These are phyloP conservation scores for Daldinia loculata DNA, from an alignment of 495 filamentous ascomycete genomes.

Conservation along the genomic window DNA sequence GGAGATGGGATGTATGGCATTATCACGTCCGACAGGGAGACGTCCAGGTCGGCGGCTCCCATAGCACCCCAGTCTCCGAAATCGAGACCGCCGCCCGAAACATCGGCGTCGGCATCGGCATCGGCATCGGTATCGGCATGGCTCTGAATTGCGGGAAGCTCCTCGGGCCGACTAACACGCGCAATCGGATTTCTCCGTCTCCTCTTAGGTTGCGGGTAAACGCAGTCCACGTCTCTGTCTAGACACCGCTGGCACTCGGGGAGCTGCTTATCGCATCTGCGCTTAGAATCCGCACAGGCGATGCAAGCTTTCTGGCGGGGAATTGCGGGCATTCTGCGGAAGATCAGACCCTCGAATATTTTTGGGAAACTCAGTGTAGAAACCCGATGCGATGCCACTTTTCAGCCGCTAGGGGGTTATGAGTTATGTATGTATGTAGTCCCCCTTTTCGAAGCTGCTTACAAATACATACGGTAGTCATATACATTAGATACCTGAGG, in stretches of 20 bases:
- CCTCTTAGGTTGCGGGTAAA: slow-evolving; percentile 16
- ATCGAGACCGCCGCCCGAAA: background rate
- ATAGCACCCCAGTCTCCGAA: background rate
- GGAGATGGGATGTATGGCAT: background rate
- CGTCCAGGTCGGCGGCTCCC: background rate
- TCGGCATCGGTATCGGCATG: background rate
- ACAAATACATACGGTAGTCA: background rate
- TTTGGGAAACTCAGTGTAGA: background rate
- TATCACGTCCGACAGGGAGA: background rate
- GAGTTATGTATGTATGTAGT: background rate
- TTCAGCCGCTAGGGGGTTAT: background rate
- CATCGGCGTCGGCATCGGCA: background rate
- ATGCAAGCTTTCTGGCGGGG: slow-evolving; percentile 17
- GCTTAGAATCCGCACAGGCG: slow-evolving; percentile 16
- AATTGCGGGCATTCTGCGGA: slow-evolving; percentile 4
- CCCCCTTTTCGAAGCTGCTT: background rate
- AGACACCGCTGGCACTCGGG: slow-evolving; percentile 17
- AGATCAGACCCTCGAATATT: background rate
- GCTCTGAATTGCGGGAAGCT: background rate
- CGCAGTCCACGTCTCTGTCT: slow-evolving; percentile 16
- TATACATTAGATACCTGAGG: background rate
- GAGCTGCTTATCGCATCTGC: slow-evolving; percentile 20
- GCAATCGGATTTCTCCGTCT: slow-evolving; percentile 1
- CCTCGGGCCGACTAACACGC: background rate
- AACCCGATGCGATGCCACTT: background rate